Percentiles rank a stretch among this genome's conserved stretches.
These are phyloP conservation scores for Rubroshorea leprosula DNA, from an alignment of 345 rosid species.

Conservation along the genomic window DNA sequence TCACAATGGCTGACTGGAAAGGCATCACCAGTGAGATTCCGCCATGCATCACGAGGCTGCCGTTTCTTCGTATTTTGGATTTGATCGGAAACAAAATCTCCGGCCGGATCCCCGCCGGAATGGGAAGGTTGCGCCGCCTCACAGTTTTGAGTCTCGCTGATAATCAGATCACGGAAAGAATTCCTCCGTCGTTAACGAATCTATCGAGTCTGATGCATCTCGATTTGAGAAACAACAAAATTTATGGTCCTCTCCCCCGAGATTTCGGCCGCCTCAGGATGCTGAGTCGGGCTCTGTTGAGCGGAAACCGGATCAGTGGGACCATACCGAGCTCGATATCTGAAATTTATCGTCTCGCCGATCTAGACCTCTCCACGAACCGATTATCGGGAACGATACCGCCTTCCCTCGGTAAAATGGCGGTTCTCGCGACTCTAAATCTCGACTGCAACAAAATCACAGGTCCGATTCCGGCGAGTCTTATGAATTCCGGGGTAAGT, in stretches of 20 bases:
- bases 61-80: conserved; percentile 67
- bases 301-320: conserved; percentile 56
- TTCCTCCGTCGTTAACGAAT: conserved; percentile 53
- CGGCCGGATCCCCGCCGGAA: conserved; percentile 51
- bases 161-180: conserved; percentile 54
- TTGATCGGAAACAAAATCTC: conserved; percentile 65
- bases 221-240: conserved; percentile 61
- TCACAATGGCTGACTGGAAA: conserved; percentile 84
- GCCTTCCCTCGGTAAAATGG: conserved; percentile 62
- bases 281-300: conserved; percentile 70
- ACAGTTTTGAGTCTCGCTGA: conserved; percentile 77
- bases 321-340: conserved; percentile 54
- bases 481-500: conserved; percentile 52
- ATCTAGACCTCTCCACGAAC: conserved; percentile 72
- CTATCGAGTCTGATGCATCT: conserved; percentile 74
- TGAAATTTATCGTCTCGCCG: conserved; percentile 69
- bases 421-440: conserved; percentile 72
- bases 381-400: conserved; percentile 60
- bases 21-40: conserved; percentile 83
- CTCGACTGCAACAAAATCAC: conserved; percentile 63
- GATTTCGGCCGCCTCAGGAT: conserved; percentile 52
- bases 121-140: conserved; percentile 57
- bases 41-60: conserved; percentile 44
- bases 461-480: conserved; percentile 47
- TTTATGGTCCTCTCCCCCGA: conserved; percentile 50